Percentiles rank a stretch among this genome's conserved stretches.
These are phyloP conservation scores for Blastocystis sp. DNA, from an alignment of 352 stramenopile genomes.

Conservation along the genomic window DNA sequence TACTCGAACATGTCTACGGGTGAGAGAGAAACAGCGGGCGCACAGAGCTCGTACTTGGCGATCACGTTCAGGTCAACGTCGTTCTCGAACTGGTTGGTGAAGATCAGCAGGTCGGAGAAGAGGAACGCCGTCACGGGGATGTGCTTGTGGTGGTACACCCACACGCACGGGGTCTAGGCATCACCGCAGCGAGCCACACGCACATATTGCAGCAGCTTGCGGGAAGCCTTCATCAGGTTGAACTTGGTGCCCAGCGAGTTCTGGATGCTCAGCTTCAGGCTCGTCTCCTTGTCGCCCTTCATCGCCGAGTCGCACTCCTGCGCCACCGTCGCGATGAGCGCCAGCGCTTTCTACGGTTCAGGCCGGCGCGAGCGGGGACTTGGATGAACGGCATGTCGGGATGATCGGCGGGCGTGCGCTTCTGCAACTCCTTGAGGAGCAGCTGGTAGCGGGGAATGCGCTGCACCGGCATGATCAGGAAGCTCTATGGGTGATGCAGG, in stretches of 20 bases:
- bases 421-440: constrained; percentile 77
- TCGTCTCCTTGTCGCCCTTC: constrained; percentile 47
- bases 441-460: constrained; percentile 85
- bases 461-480: constrained; percentile 87
- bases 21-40: not conserved
- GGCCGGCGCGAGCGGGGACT: not conserved
- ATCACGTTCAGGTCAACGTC: constrained; percentile 42
- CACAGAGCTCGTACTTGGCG: constrained; percentile 57
- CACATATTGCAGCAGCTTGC: constrained; percentile 53
- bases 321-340: constrained; percentile 21
- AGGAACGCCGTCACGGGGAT: constrained; percentile 38
- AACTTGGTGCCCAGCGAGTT: constrained; percentile 54
- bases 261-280: constrained; percentile 60
- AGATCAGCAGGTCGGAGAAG: constrained; percentile 50
- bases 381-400: constrained; percentile 74
- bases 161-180: not conserved
- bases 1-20: constrained; percentile 53
- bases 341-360: constrained; percentile 38
- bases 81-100: constrained; percentile 60
- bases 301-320: constrained; percentile 64
- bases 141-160: constrained; percentile 7
- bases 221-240: constrained; percentile 46
- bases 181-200: not conserved
- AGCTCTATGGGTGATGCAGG: constrained; percentile 12
- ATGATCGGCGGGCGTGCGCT: constrained; percentile 78